Evolutionary conservation across 2,329 filamentous ascomycete genomes (phyloP).

Genomic region (Neospermospora avenae): DNA sequence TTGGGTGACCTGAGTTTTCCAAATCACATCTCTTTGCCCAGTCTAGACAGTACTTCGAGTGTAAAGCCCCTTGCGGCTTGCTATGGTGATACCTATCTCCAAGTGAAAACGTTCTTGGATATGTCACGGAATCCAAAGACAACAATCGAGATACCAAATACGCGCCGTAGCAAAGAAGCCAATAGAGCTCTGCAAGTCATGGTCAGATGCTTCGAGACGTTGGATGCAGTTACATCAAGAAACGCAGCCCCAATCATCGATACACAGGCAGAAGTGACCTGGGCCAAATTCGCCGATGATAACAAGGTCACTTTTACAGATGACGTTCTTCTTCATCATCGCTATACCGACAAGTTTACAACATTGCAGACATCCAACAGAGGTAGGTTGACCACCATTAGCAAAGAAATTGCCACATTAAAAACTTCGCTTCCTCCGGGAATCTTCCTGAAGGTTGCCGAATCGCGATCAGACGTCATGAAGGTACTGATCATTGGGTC

Average conservation of each 20-base stretch:
- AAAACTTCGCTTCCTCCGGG: conserved; percentile 25
- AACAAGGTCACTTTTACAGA: conserved; percentile 26
- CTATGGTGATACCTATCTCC: conserved; percentile 12
- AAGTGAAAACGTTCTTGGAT: conserved; percentile 14
- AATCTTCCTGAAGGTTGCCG: conserved; percentile 28
- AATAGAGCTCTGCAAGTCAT: background rate
- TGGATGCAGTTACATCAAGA: background rate
- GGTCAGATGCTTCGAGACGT: conserved; percentile 1
- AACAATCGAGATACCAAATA: background rate
- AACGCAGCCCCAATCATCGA: background rate
- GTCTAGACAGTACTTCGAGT: background rate
- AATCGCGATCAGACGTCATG: conserved; percentile 26
- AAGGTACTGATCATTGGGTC: conserved; percentile 26
- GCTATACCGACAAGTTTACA: conserved; percentile 7
- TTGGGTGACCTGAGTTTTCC: background rate
- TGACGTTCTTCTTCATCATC: conserved; percentile 21
- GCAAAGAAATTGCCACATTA: conserved; percentile 27
- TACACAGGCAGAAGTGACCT: conserved; percentile 2
- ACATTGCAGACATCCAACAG: conserved; percentile 12
- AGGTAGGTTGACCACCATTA: conserved; percentile 22
- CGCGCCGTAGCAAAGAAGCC: background rate
- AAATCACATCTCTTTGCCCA: background rate
- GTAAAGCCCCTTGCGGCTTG: conserved; percentile 12
- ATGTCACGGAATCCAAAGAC: conserved; percentile 11
- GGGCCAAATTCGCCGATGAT: conserved; percentile 21